Base-by-base conservation (phyloP, 1,284 basidiomycete species). In the Limonomyces culmigenus region DNA sequence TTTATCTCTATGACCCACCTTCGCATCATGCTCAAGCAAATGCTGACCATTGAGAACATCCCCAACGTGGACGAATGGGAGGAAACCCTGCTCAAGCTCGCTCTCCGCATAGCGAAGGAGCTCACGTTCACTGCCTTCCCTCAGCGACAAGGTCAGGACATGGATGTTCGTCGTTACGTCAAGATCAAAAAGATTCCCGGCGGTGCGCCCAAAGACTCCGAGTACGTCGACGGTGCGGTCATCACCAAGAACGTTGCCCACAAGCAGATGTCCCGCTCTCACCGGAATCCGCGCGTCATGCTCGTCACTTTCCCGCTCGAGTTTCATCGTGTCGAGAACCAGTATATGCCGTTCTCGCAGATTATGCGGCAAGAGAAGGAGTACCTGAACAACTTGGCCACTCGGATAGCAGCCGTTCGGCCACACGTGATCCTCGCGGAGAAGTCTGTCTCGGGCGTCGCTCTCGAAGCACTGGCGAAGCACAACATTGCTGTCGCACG, bases 151-250 rank as follows among this genome's bases (percentile, higher is more conserved):
- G 79, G 80, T 2, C 84, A 87, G 37, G 91, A 95, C 47, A 92
- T 95, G 69, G 93, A 98, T 53, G 81, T 96, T 15, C 70, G 93
- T 33, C 71, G 83, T 19, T 96, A 95, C 47, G 87, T 98, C 44
- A 98, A 98, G 62, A 92, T 98, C 56, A 98, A 99, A 63, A 93
- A 95, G 55, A 84, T 98, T 14, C 92, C 95, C 0, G 95, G 95
- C 11, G 95, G 95, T 10, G 65, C 70, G 35, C 89, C 92, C 23
- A 70, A 65, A 20, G 89, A 98, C 52, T 95, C 88, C 10, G 92
- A 97, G 62, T 98, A 93, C 48, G 86, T 99, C 35, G 86, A 93
- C 43, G 95, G 95, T 3, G 88, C 86, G 8, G 91, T 98, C 34
- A 95, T 97, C 50, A 93, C 91, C 15, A 97, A 98, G 65, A 96